Conservation (phyloP, 495 filamentous ascomycete species). For the Hapsidospora chrysogenum region DNA sequence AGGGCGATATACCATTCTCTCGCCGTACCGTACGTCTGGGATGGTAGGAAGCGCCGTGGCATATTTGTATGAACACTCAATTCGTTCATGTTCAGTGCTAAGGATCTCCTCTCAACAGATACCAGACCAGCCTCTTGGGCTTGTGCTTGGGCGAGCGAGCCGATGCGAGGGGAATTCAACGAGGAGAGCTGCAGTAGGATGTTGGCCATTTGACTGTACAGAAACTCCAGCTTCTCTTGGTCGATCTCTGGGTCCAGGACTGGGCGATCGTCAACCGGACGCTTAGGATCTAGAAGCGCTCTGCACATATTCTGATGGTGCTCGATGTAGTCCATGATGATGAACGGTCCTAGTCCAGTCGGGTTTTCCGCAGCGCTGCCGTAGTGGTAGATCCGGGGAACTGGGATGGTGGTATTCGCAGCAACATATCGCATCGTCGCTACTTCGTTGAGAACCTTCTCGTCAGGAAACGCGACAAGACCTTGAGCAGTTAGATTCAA, state of each 20-base stretch:
- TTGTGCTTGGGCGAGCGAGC: constrained; percentile 14
- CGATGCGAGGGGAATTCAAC: constrained; percentile 14
- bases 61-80: background rate
- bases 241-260: constrained; percentile 15
- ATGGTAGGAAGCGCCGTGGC: background rate
- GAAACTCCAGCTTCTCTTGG: constrained; percentile 10
- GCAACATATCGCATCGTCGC: constrained; percentile 20
- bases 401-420: constrained; percentile 18
- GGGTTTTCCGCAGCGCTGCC: constrained; percentile 10
- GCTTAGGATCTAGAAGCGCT: constrained; percentile 12
- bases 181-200: constrained; percentile 15
- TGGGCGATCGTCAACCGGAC: constrained; percentile 5
- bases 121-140: constrained; percentile 2
- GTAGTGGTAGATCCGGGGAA: constrained; percentile 16
- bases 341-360: constrained; percentile 21
- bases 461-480: constrained; percentile 12
- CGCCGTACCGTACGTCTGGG: constrained; percentile 6
- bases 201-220: constrained; percentile 17
- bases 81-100: background rate
- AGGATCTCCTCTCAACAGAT: background rate
- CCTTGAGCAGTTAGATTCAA: too few relatives aligned
- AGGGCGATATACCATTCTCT: constrained; percentile 23
- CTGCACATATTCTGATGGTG: constrained; percentile 13
- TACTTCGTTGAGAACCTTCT: constrained; percentile 20
- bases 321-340: constrained; percentile 28